A percentile compares a stretch with the other conserved stretches of the same genome.
Conservation (phyloP, 495 filamentous ascomycete genomes). For the Zalerion maritima region DNA sequence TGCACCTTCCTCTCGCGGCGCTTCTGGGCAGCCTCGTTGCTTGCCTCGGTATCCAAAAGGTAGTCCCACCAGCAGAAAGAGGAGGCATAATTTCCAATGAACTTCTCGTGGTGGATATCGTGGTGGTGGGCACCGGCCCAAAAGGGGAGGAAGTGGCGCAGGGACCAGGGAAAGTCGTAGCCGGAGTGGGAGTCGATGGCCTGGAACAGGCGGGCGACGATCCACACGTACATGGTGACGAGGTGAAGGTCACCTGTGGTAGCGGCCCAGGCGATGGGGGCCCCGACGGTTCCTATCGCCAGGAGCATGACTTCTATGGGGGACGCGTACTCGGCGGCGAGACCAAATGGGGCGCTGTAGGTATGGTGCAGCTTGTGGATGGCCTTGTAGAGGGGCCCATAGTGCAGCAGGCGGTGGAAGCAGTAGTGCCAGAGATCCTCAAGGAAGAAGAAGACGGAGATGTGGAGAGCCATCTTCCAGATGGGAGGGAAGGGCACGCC, state of each 20-base stretch:
- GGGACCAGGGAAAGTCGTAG: slow-evolving; percentile 94
- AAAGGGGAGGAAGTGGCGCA: slow-evolving; percentile 92
- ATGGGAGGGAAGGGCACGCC: slow-evolving; percentile 77
- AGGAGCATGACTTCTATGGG: slow-evolving; percentile 96
- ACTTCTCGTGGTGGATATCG: slow-evolving; percentile 90
- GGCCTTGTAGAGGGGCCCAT: slow-evolving; percentile 82
- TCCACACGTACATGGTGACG: slow-evolving; percentile 96
- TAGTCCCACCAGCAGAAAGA: slow-evolving; percentile 99
- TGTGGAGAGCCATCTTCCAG: slow-evolving; percentile 80
- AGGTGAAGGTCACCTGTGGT: slow-evolving; percentile 81
- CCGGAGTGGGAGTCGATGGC: slow-evolving; percentile 95
- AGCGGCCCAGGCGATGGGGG: slow-evolving; percentile 74
- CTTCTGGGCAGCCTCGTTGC: slow-evolving; percentile 69
- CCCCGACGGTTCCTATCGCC: slow-evolving; percentile 77
- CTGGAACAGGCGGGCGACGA: slow-evolving; percentile 82
- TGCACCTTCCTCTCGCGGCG: slow-evolving; percentile 68
- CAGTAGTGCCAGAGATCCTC: slow-evolving; percentile 99
- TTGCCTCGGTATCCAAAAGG: slow-evolving; percentile 81
- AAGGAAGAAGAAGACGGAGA: slow-evolving; percentile 84
- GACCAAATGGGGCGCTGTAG: slow-evolving; percentile 91
- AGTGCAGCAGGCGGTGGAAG: slow-evolving; percentile 86
- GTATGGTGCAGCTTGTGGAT: slow-evolving; percentile 99
- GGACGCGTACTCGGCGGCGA: slow-evolving; percentile 94
- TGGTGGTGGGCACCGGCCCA: slow-evolving; percentile 97
- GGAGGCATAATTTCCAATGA: slow-evolving; percentile 94